Conservation (phyloP, 2,329 filamentous ascomycete species). For the Septoria petroselini region DNA sequence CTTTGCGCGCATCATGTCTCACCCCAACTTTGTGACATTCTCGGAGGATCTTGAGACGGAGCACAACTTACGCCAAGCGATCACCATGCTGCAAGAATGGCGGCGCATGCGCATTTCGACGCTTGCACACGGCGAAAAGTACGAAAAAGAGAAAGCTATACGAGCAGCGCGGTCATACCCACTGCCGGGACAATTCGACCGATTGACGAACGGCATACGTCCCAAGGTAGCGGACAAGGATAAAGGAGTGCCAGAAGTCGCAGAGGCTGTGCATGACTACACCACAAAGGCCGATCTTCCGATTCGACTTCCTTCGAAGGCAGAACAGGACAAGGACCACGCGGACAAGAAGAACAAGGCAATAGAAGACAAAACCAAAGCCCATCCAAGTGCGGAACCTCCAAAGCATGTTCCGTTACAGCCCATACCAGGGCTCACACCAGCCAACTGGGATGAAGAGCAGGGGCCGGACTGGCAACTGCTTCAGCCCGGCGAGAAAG, state of each 20-base stretch:
- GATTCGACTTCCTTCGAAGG: conserved; percentile 30
- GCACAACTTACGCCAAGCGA: conserved; percentile 84
- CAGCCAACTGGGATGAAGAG: conserved; percentile 69
- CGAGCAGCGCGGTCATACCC: conserved; percentile 60
- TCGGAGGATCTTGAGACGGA: conserved; percentile 85
- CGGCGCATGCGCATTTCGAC: conserved; percentile 79
- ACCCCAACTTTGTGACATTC: conserved; percentile 81
- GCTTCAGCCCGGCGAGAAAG: conserved; percentile 75
- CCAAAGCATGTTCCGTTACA: conserved; percentile 31
- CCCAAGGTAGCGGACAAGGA: conserved; percentile 27
- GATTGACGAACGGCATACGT: conserved; percentile 31
- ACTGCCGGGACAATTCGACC: conserved; percentile 37
- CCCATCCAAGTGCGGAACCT: conserved; percentile 26
- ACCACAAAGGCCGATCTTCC: conserved; percentile 35
- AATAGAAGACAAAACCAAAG: conserved; percentile 29
- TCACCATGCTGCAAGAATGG: conserved; percentile 91
- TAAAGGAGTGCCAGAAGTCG: conserved; percentile 28
- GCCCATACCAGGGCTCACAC: conserved; percentile 52
- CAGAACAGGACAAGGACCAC: neutral
- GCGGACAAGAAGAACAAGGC: conserved; percentile 13
- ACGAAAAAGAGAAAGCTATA: conserved; percentile 79
- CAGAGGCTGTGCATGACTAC: conserved; percentile 34
- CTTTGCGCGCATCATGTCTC: conserved; percentile 95
- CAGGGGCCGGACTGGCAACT: conserved; percentile 80
- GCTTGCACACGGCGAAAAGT: conserved; percentile 82